Base-by-base conservation (phyloP, 768 basidiomycete genomes). In the Daedalea quercina region DNA sequence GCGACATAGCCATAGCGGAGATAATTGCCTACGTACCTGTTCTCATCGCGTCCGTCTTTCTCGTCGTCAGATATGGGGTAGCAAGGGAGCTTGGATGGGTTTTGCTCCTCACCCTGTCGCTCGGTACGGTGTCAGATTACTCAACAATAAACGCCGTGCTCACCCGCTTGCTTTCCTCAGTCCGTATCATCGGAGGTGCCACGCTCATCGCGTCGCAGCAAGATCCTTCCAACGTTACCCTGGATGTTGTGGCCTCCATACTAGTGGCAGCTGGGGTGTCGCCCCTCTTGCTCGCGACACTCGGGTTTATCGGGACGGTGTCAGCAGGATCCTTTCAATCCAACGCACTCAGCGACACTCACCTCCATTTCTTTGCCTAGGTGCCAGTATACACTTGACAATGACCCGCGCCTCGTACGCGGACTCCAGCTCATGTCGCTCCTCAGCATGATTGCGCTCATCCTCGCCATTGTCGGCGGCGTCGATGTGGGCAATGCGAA, bases 51-150 rank as follows among this genome's bases (percentile, higher is more conserved):
- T 72, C 79, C 1, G 26, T 76, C 45, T 63, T 73, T 40, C 65
- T 84, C 44, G 66, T 74, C 45, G 60, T 73, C 47, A 78, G 74
- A 28, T 81, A 86, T 71, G 79, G 76, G 35, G 73, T 84, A 58
- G 65, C 77, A 52, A 72, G 75, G 41, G 77, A 82, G 64, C 79
- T 75, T 26, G 85, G 82, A 54, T 88, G 83, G 83, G 65, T 86
- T n/a, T 78, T 79, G 56, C 71, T 87, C n/a, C 71, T 78, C 43
- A 66, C 84, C 12, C 84, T 87, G 55, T 75, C 82, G 11, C 55
- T 77, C 42, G 66, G 84, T 84, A 55, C 63, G 80, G 4, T 31
- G 28, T 31, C 28, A 31, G 28, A 31, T 11, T 4, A 31, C 28
- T 11, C 4, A 6, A 31, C 28, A 31, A 11, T 31, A 11, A n/a